phyloP scores from a whole-genome alignment of 768 basidiomycete genomes.

The Kwoniella botswanensis region DNA sequence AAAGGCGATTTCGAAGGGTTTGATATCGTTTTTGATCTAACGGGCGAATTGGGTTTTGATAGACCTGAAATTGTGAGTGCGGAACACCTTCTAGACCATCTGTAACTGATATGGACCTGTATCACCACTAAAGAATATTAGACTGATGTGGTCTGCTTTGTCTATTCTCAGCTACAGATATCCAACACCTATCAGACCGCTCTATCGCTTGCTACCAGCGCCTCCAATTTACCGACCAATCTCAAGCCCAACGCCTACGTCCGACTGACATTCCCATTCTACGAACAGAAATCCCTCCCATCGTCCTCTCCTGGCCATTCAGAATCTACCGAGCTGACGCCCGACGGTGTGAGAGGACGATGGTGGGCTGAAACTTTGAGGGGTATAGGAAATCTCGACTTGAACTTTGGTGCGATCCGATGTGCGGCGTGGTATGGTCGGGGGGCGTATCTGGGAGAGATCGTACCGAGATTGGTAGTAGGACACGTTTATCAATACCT shows the following conservation, averaged over 20 bases:
- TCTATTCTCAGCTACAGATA: constrained; percentile 45
- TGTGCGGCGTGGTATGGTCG: constrained; percentile 52
- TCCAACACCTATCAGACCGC: constrained; percentile 51
- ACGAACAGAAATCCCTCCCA: constrained; percentile 53
- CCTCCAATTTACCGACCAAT: constrained; percentile 27
- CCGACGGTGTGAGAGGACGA: constrained; percentile 50
- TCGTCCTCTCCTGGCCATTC: constrained; percentile 42
- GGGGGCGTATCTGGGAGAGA: constrained; percentile 48
- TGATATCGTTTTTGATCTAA: constrained; percentile 54
- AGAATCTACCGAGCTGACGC: constrained; percentile 42
- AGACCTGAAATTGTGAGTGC: constrained; percentile 53
- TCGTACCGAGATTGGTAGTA: constrained; percentile 47
- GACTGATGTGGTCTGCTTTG: not conserved
- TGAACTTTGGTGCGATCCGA: constrained; percentile 50
- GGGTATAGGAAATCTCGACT: constrained; percentile 34
- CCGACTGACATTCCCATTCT: constrained; percentile 52
- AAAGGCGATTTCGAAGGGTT: constrained; percentile 24
- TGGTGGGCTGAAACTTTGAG: constrained; percentile 57
- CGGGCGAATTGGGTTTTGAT: constrained; percentile 52
- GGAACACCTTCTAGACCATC: not conserved
- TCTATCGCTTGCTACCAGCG: constrained; percentile 44
- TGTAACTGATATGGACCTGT: not conserved
- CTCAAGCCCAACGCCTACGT: constrained; percentile 44
- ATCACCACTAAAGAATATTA: not conserved
- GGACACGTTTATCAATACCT: constrained; percentile 52